phyloP scores from a whole-genome alignment of 2,329 filamentous ascomycete species.

The Penicillium sp. region DNA sequence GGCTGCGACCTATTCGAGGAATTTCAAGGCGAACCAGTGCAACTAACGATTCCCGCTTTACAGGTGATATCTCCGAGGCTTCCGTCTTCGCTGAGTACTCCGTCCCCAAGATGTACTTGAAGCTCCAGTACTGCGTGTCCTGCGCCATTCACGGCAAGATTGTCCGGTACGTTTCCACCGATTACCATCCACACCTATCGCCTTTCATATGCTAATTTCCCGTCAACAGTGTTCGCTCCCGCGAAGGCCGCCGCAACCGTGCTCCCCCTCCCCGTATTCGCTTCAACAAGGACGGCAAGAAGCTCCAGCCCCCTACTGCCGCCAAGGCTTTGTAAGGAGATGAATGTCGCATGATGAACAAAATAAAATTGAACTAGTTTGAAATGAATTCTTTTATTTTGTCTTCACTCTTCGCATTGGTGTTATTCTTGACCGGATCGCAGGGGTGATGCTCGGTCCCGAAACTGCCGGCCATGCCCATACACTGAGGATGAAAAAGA shows the following conservation, averaged over 20 bases:
- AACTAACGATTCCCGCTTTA: slow-evolving; percentile 13
- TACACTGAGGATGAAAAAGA: slow-evolving; percentile 19
- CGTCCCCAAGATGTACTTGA: slow-evolving; percentile 99
- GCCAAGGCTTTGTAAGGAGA: slow-evolving; percentile 58
- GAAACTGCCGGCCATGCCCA: slow-evolving; percentile 7
- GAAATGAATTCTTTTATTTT: slow-evolving; percentile 39
- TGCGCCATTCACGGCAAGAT: slow-evolving; percentile 99
- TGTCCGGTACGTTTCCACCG: slow-evolving; percentile 77
- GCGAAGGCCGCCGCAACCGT: slow-evolving; percentile 96
- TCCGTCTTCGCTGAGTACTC: slow-evolving; percentile 99
- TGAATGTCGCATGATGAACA: slow-evolving; percentile 28
- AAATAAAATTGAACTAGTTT: slow-evolving; percentile 38
- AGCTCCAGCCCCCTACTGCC: slow-evolving; percentile 84
- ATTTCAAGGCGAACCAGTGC: neutral
- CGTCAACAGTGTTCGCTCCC: slow-evolving; percentile 80
- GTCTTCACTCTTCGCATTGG: slow-evolving; percentile 31
- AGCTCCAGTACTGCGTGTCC: slow-evolving; percentile 99
- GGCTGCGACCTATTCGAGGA: neutral
- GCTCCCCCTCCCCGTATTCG: slow-evolving; percentile 94
- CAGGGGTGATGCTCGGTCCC: slow-evolving; percentile 11
- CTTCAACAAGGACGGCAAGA: slow-evolving; percentile 99
- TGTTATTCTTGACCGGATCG: slow-evolving; percentile 26
- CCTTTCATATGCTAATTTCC: slow-evolving; percentile 7
- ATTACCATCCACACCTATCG: neutral
- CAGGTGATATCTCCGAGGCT: slow-evolving; percentile 99